Evolutionary conservation across 2,329 filamentous ascomycete genomes (phyloP), one percentile per base, ranked within the genome.

Genomic region (Pseudogymnoascus sp.): DNA sequence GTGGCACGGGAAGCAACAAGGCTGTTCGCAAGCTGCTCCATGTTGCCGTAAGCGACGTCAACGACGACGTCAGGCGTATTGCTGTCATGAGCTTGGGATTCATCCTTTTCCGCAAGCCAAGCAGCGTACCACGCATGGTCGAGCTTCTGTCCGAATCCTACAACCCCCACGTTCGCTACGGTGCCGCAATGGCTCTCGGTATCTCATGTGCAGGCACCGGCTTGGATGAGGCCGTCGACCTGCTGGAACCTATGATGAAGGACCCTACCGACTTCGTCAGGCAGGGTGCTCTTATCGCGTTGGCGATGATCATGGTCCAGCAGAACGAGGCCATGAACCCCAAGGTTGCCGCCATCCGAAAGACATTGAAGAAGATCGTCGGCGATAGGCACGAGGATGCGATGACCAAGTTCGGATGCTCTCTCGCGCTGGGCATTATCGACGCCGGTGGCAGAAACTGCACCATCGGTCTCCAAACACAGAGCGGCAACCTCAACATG

Each of bases 291-390:
- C 81, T 97, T 67, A 97, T 99, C 70, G 86, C 95, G 2, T 82
- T 97, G 64, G 86, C 95, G 65, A 99, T 99, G 95, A 96, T 99
- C 71, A 88, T 99, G 83, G 90, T 97, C n/a, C 95, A 99, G 78
- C 95, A 97, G 75, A 99, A 97, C 72, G 95, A 99, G 77, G 88
- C 89, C 29, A 96, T 97, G 91, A 99, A 97, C 77, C 93, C 95
- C 70, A 97, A 97, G 81, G 93, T 97, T 59, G 86, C 87, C 21
- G 84, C 87, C 1, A 93, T 97, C 68, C 88, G 95, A 70, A 97
- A 97, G 80, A 93, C 90, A 2, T 85, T 99, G 66, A 89, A 91
- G 79, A 97, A 96, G 82, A 91, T 97, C 64, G 87, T 97, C 24
- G 86, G 89, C 40, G 95, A 99, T 75, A 88, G 95, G 61, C 95